Evolutionary conservation across 495 filamentous ascomycete species (phyloP), one percentile per base, ranked within the genome.

Genomic region (Aspergillus indologenus): DNA sequence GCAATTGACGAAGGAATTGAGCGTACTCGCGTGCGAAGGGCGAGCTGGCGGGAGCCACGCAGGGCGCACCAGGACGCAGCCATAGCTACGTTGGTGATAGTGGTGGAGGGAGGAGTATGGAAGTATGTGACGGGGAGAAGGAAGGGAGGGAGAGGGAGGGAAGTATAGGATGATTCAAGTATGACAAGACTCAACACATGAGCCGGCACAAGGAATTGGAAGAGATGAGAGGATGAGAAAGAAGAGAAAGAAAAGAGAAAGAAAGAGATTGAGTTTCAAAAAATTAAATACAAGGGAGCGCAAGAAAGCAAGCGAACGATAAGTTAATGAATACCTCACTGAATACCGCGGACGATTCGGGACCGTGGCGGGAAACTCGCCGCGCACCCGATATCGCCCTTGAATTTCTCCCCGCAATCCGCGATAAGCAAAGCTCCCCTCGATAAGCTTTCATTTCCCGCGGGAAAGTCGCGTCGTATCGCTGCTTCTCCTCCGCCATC

Each of bases 41-140:
- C 70, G 45, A 79, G 68, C 68, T 79, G 76, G 64, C 75, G 76
- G 54, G 72, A 58, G 62, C 71, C 69, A 54, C 75, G 73, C 46
- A 77, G 72, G 65, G 72, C 75, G 69, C 71, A 74, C 65, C 64
- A 71, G 49, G 76, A 74, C 51, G 74, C 71, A 63, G 74, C 75
- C 74, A 76, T 75, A 57, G 69, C 72, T 63, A 72, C 68, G 51
- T 31, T 61, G 48, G 47, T 24, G 21, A 51, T 14, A 18, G 22
- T 24, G 24, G n/a, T n/a, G n/a, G n/a, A 21, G 45, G 50, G 22
- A 14, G 54, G 52, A 46, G 18, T 57, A 40, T 40, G 45, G 22
- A 47, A 26, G 31, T 29, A 40, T 40, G 34, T 11, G 34, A 11
- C 12, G 24, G 14, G 42, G 45, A 54, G 18, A 15, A 45, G 49